A percentile compares a stretch with the other conserved stretches of the same genome.
These are phyloP conservation scores for Blastobotrys arbuscula DNA, from an alignment of 1,139 yeast genomes.

Conservation along the genomic window DNA sequence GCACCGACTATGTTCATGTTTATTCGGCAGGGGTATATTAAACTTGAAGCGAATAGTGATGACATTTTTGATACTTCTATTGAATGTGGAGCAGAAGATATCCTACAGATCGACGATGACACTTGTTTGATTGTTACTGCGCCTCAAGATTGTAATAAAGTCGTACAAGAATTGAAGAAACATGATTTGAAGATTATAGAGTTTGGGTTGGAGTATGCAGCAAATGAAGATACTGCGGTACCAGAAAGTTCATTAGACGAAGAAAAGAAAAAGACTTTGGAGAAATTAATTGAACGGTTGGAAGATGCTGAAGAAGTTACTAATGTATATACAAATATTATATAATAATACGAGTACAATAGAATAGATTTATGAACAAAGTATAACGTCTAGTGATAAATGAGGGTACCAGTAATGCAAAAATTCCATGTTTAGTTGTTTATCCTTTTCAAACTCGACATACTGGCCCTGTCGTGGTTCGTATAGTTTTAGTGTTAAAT, in stretches of 20 bases:
- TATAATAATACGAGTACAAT: constrained; percentile 7
- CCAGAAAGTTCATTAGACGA: constrained; percentile 41
- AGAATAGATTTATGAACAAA: not conserved
- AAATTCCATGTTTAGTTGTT: not conserved
- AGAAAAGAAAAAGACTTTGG: constrained; percentile 47
- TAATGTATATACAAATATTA: constrained; percentile 56
- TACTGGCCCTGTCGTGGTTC: constrained; percentile 1
- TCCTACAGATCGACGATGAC: constrained; percentile 44
- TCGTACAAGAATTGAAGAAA: constrained; percentile 52
- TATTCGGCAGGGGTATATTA: constrained; percentile 67
- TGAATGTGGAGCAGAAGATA: constrained; percentile 82
- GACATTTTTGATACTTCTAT: constrained; percentile 64
- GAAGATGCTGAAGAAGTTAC: constrained; percentile 80
- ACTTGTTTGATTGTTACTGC: constrained; percentile 37
- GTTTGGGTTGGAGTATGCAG: constrained; percentile 61
- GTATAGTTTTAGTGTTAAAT: not conserved
- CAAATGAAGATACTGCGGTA: constrained; percentile 57
- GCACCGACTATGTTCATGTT: constrained; percentile 78
- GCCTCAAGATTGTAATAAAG: constrained; percentile 52
- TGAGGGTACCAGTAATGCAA: not conserved
- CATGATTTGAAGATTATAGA: constrained; percentile 53
- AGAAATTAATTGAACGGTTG: constrained; percentile 53
- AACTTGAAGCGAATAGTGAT: constrained; percentile 40
- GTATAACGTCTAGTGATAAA: not conserved
- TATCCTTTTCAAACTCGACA: not conserved